Conservation (phyloP, 2,329 filamentous ascomycete species). For the Trichoderma sp. region DNA sequence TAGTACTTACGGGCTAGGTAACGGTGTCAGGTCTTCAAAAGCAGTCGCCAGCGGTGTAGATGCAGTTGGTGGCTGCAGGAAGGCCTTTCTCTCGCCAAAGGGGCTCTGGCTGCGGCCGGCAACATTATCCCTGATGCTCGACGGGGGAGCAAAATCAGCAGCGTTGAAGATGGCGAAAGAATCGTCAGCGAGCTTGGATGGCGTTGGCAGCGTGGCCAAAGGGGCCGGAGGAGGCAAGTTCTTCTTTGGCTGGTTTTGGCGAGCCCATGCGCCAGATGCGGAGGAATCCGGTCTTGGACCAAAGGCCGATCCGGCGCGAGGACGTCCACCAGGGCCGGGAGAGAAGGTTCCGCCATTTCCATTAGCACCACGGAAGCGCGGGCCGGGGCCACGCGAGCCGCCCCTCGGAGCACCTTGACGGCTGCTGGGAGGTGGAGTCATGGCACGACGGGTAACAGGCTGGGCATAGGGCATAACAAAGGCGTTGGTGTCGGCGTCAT, state of each 20-base stretch:
- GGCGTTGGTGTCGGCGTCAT: conserved; percentile 66
- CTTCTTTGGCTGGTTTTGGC: conserved; percentile 46
- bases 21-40: conserved; percentile 80
- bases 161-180: conserved; percentile 67
- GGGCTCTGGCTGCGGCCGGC: conserved; percentile 69
- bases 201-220: conserved; percentile 78
- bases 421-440: conserved; percentile 83
- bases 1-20: conserved; percentile 85
- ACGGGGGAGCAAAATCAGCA: conserved; percentile 84
- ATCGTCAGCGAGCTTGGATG: conserved; percentile 81
- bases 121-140: conserved; percentile 64
- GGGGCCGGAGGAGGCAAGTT: conserved; percentile 68
- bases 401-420: conserved; percentile 42
- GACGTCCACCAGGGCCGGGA: conserved; percentile 52
- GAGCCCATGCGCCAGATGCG: conserved; percentile 57
- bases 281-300: conserved; percentile 60
- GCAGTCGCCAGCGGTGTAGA: conserved; percentile 79
- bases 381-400: conserved; percentile 29
- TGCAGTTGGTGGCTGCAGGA: conserved; percentile 69
- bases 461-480: conserved; percentile 84
- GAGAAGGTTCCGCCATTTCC: conserved; percentile 48
- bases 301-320: conserved; percentile 51
- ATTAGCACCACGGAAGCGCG: conserved; percentile 29
- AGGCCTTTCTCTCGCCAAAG: conserved; percentile 67
- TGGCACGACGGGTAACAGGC: conserved; percentile 82